A percentile compares a stretch with the other conserved stretches of the same genome.
phyloP scores from a whole-genome alignment of 1,139 yeast genomes.

The Nakaseomyces kungkrabaensis region DNA sequence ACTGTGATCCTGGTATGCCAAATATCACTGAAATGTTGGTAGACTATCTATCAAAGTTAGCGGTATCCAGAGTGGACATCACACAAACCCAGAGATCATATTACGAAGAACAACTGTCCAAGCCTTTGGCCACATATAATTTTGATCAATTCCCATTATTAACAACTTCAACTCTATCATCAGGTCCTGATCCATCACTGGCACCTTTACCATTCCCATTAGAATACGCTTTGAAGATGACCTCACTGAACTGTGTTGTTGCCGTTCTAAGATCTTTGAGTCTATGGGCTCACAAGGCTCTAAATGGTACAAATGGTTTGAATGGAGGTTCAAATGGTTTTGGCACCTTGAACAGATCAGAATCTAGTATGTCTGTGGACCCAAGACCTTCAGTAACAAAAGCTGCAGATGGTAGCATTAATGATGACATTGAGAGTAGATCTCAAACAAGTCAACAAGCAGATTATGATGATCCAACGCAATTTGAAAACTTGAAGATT shows the following conservation, averaged over 20 bases:
- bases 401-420: conserved; percentile 25
- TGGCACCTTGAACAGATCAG: neutral
- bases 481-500: conserved; percentile 76
- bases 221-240: conserved; percentile 78
- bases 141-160: conserved; percentile 63
- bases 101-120: conserved; percentile 51
- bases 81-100: conserved; percentile 59
- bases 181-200: conserved; percentile 57
- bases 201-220: conserved; percentile 48
- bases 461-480: conserved; percentile 65
- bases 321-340: conserved; percentile 6
- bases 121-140: conserved; percentile 65
- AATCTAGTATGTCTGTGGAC: conserved; percentile 9
- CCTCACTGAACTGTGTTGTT: conserved; percentile 70
- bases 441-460: conserved; percentile 11
- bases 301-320: conserved; percentile 27
- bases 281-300: conserved; percentile 81
- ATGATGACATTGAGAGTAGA: conserved; percentile 12
- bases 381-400: conserved; percentile 35
- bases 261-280: conserved; percentile 73
- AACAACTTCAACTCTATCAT: conserved; percentile 54
- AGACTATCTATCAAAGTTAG: conserved; percentile 65
- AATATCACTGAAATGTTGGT: conserved; percentile 77
- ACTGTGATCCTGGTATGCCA: conserved; percentile 78
- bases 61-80: conserved; percentile 63